Evolutionary conservation across 73 alveolate genomes (phyloP), one percentile per base, ranked within the genome.

Genomic region (Durusdinium trenchii): DNA sequence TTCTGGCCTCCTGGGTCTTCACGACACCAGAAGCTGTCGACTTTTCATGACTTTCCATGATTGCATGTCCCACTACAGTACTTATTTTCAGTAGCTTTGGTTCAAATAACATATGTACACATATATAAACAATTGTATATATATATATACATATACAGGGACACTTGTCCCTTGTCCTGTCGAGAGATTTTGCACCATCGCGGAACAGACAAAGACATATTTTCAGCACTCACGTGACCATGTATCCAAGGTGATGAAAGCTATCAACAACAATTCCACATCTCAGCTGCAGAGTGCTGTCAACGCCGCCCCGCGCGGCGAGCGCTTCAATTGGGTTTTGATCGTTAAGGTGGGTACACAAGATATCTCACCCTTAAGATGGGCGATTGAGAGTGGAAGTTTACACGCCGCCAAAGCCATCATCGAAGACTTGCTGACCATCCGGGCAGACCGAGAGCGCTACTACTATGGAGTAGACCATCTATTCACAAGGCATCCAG

Each of bases 331-430:
- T 40, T 94, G 99, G 99, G 93, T 94, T 43, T 67, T 94, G 93
- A 73, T 94, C 40, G 99, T 94, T 32, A 91, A 91, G 87, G 87
- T 90, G 97, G 85, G 87, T 46, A 67, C 86, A 69, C 85, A 62
- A 43, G 93, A 94, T 64, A 94, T 94, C 76, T 94, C 99, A 9
- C 99, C 99, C 28, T 51, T 94, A 52, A 36, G 93, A 73, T 94
- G 99, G 99, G 99, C 99, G 30, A 94, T 94, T 35, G 91, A 50
- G 36, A 94, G 99, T 54, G 99, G 99, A 26, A 75, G 94, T 48
- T 54, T 75, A 51, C 40, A 82, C 32, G 99, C 99, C 7, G 99
- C 99, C 6, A 76, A 76, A 64, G 99, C 99, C 20, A 94, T 94
- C 93, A 94, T 94, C 30, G 99, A 94, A 50, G 99, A 94, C 42